These are phyloP conservation scores for Phytophthora pinifolia DNA, from an alignment of 352 stramenopile species.

Conservation along the genomic window DNA sequence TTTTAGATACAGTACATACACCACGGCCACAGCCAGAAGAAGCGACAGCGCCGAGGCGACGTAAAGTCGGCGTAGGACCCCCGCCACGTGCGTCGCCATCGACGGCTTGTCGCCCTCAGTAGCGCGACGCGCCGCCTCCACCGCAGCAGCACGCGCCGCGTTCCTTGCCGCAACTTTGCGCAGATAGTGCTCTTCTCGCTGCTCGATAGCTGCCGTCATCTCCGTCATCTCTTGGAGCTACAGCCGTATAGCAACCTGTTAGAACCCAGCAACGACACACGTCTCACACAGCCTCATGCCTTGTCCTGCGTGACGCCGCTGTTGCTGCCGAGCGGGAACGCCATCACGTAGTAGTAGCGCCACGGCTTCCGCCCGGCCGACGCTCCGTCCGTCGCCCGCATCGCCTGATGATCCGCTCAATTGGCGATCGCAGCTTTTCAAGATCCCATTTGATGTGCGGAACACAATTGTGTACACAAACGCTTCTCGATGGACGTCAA, in stretches of 20 bases:
- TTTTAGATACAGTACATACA: conserved; percentile 14
- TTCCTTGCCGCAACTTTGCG: conserved; percentile 39
- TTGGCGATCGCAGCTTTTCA: conserved; percentile 28
- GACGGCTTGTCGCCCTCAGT: conserved; percentile 14
- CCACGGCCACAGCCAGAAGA: conserved; percentile 8
- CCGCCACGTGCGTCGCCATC: conserved; percentile 24
- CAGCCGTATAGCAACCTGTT: background rate
- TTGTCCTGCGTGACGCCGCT: conserved; percentile 43
- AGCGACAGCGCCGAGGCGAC: conserved; percentile 23
- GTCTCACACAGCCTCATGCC: conserved; percentile 22
- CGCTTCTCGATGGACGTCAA: conserved; percentile 72
- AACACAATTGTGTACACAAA: too few species aligned
- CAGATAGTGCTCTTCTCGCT: conserved; percentile 55
- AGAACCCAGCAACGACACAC: conserved; percentile 2
- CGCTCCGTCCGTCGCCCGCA: conserved; percentile 3
- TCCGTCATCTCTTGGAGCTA: conserved; percentile 54
- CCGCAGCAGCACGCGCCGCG: conserved; percentile 4
- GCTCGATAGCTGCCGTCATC: conserved; percentile 45
- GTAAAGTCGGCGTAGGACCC: conserved; percentile 33
- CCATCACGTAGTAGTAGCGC: conserved; percentile 70
- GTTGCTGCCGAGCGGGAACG: conserved; percentile 34
- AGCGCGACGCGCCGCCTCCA: conserved; percentile 17
- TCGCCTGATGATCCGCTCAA: conserved; percentile 7
- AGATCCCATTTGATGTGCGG: conserved; percentile 26
- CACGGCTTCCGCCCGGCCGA: conserved; percentile 51